Evolutionary conservation across 1,139 yeast species (phyloP).

Genomic region (Hemisphaericaspora subhashii): DNA sequence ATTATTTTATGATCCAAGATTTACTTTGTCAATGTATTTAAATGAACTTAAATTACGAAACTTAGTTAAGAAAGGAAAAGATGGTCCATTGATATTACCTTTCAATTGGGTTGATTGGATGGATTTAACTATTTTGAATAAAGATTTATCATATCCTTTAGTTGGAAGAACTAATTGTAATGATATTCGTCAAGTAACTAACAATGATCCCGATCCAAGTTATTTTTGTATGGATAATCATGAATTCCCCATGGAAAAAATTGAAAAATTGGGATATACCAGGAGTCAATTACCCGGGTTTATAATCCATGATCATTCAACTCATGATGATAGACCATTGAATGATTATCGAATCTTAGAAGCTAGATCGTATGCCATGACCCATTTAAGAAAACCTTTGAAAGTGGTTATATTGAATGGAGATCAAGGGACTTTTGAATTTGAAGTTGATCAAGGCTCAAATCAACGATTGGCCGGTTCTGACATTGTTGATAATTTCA

Average conservation of each 20-base stretch:
- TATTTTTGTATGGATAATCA: constrained; percentile 24
- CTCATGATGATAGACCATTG: constrained; percentile 27
- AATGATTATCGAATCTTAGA: constrained; percentile 30
- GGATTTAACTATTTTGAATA: constrained; percentile 33
- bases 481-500: constrained; percentile 22
- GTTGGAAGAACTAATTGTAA: constrained; percentile 23
- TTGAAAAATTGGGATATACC: constrained; percentile 23
- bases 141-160: constrained; percentile 29
- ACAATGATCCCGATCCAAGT: constrained; percentile 21
- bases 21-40: constrained; percentile 46
- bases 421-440: constrained; percentile 32
- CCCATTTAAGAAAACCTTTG: constrained; percentile 32
- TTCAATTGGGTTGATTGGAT: constrained; percentile 29
- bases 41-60: constrained; percentile 24
- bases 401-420: constrained; percentile 29
- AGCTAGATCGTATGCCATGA: constrained; percentile 28
- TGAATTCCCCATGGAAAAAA: constrained; percentile 20
- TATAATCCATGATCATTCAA: constrained; percentile 26
- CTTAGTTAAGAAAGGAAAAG: constrained; percentile 6
- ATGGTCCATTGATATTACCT: constrained; percentile 27
- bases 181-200: constrained; percentile 19
- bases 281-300: constrained; percentile 30
- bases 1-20: constrained; percentile 41
- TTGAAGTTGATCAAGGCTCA: constrained; percentile 24
- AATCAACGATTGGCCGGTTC: constrained; percentile 24